Evolutionary conservation across 106 monocot species (phyloP).

Genomic region (Posidonia australis): DNA sequence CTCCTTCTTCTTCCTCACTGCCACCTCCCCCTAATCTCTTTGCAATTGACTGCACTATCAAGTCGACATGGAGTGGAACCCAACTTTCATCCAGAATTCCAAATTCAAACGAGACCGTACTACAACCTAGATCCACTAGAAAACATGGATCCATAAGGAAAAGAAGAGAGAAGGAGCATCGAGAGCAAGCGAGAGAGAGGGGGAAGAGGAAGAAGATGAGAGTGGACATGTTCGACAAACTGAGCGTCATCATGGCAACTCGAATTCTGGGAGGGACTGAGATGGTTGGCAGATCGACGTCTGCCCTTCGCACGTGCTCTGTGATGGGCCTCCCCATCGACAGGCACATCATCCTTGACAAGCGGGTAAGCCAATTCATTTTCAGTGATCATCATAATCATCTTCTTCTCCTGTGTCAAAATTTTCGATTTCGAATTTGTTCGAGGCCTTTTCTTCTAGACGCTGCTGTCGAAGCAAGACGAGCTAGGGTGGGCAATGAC

Average conservation of each 20-base stretch:
- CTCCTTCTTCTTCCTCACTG: not conserved
- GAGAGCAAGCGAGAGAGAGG: not conserved
- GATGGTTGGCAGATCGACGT: constrained; percentile 31
- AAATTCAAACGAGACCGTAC: too few relatives aligned
- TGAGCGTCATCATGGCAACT: constrained; percentile 57
- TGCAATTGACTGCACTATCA: too few relatives aligned
- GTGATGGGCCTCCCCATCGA: constrained; percentile 95
- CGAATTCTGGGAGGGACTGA: constrained; percentile 40
- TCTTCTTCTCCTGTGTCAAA: not conserved
- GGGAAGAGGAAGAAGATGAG: not conserved
- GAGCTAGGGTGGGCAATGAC: constrained; percentile 89
- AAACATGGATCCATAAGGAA: too few relatives aligned
- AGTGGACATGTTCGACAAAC: constrained; percentile 42
- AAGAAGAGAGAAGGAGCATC: too few relatives aligned
- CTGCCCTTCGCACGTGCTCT: constrained; percentile 49
- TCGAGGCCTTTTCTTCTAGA: not conserved
- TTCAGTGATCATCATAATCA: not conserved
- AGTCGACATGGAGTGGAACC: too few relatives aligned
- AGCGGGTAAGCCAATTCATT: constrained; percentile 32
- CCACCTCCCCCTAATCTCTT: not conserved
- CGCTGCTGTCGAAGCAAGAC: constrained; percentile 52
- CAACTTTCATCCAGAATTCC: too few relatives aligned
- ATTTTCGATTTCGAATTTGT: not conserved
- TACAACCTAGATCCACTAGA: not conserved
- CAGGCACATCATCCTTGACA: constrained; percentile 76